Evolutionary conservation across 2,329 filamentous ascomycete species (phyloP).

Genomic region (Colletotrichum liriopes): DNA sequence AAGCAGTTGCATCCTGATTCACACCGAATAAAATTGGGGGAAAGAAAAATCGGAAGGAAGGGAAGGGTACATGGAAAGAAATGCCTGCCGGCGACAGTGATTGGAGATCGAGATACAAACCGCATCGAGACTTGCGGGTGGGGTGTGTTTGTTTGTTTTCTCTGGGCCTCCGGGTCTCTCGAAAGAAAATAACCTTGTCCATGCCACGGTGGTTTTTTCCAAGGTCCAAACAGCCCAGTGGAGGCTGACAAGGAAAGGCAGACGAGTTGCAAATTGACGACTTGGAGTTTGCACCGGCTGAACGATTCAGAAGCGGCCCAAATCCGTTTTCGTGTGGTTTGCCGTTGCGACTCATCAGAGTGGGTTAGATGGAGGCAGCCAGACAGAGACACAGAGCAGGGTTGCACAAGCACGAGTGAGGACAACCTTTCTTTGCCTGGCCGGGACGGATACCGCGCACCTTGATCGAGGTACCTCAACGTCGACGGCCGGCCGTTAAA

Average conservation of each 20-base stretch:
- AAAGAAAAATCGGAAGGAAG: neutral
- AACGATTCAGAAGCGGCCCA: neutral
- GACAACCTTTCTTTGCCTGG: slow-evolving; percentile 1
- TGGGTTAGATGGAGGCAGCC: neutral
- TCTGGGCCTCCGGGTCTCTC: slow-evolving; percentile 24
- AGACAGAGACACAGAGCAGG: neutral
- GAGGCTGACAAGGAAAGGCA: slow-evolving; percentile 26
- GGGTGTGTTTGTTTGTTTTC: slow-evolving; percentile 24
- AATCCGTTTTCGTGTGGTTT: neutral
- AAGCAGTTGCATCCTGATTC: slow-evolving; percentile 14
- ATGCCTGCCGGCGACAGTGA: slow-evolving; percentile 6
- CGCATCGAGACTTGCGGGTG: slow-evolving; percentile 15
- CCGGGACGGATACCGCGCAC: neutral
- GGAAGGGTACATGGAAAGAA: neutral
- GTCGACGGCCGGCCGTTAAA: neutral
- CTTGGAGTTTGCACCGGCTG: neutral
- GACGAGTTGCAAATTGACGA: slow-evolving; percentile 10
- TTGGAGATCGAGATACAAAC: slow-evolving; percentile 14
- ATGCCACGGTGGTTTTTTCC: slow-evolving; percentile 21
- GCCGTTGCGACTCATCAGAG: neutral
- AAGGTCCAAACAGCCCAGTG: slow-evolving; percentile 32
- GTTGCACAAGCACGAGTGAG: neutral
- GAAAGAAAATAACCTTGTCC: slow-evolving; percentile 23
- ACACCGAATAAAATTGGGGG: slow-evolving; percentile 2
- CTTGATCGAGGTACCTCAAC: neutral